Evolutionary conservation across 768 basidiomycete species (phyloP), one percentile per base, ranked within the genome.

Genomic region (Megacollybia marginata): DNA sequence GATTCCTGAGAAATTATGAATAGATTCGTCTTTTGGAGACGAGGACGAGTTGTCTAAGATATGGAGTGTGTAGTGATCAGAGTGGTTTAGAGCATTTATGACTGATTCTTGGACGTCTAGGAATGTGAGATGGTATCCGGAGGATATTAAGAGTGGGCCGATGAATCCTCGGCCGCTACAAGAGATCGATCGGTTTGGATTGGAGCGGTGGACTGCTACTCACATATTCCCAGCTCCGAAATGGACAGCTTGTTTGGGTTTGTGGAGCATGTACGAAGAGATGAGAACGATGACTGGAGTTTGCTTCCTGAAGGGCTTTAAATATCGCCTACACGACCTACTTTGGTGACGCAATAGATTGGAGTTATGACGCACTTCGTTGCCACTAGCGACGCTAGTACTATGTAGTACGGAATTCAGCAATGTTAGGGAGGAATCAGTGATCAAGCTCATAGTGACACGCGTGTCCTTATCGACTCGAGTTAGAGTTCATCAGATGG

Each of bases 131-230:
- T 68, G 66, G 50, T 68, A 70, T 20, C 68, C 68, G 1, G 68
- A 67, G 33, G 63, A 55, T 13, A 55, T 53, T 33, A 70, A 64
- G 12, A 70, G 60, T 9, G 69, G 68, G 0, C 66, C 69, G 46
- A 70, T 70, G 54, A 70, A 69, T 8, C 69, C 69, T 7, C 67
- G 62, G 11, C 69, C 69, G 43, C 69, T 67, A 55, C n/a, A 67
- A 69, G 7, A 52, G 52, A 51, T 49, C 11, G 9, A 4, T 13
- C 11, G 28, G 15, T 18, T 19, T 33, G 5, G 35, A 20, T 16
- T 2, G 11, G 33, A 6, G 28, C 23, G 12, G 12, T 8, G 31
- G 9, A 2, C 1, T 19, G 4, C 10, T 11, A 10, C 3, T 20
- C 18, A 49, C 56, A 44, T 44, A 28, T 47, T 40, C 8, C 68